Conservation (phyloP, 2,329 filamentous ascomycete species). For the Pezicula neosporulosa region DNA sequence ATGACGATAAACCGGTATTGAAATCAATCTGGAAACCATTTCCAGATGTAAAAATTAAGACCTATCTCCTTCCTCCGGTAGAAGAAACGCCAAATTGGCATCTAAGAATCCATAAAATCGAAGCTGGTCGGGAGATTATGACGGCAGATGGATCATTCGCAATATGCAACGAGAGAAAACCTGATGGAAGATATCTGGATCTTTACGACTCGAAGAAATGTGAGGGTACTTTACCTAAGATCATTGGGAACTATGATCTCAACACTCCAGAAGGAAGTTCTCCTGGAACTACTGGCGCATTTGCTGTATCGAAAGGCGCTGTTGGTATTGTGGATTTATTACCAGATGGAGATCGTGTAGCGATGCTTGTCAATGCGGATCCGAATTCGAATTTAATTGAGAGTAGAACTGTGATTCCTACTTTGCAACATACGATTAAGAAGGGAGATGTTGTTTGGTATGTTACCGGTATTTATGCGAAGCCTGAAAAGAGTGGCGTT, state of each 20-base stretch:
- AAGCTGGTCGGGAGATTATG: slow-evolving; percentile 57
- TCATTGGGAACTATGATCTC: slow-evolving; percentile 59
- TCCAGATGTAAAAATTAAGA: slow-evolving; percentile 62
- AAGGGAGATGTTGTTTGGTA: slow-evolving; percentile 62
- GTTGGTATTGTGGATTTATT: slow-evolving; percentile 53
- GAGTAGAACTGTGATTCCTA: slow-evolving; percentile 68
- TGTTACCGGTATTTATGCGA: slow-evolving; percentile 67
- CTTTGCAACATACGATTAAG: slow-evolving; percentile 58
- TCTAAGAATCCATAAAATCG: slow-evolving; percentile 59
- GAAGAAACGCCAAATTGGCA: slow-evolving; percentile 65
- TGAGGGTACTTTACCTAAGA: slow-evolving; percentile 50
- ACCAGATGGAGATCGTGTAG: slow-evolving; percentile 33
- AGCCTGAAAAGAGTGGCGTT: slow-evolving; percentile 54
- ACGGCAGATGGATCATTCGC: slow-evolving; percentile 75
- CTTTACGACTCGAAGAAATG: slow-evolving; percentile 40
- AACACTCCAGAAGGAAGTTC: slow-evolving; percentile 50
- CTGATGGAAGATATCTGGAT: slow-evolving; percentile 47
- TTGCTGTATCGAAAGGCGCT: slow-evolving; percentile 52
- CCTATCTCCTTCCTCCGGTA: slow-evolving; percentile 60
- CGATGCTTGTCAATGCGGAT: slow-evolving; percentile 70
- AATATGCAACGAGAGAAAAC: slow-evolving; percentile 51
- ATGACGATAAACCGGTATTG: slow-evolving; percentile 53
- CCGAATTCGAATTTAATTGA: slow-evolving; percentile 77
- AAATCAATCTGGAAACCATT: slow-evolving; percentile 71
- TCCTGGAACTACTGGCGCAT: slow-evolving; percentile 47